Base-by-base conservation (phyloP, 208 protist genomes). In the Pavlovales sp. region DNA sequence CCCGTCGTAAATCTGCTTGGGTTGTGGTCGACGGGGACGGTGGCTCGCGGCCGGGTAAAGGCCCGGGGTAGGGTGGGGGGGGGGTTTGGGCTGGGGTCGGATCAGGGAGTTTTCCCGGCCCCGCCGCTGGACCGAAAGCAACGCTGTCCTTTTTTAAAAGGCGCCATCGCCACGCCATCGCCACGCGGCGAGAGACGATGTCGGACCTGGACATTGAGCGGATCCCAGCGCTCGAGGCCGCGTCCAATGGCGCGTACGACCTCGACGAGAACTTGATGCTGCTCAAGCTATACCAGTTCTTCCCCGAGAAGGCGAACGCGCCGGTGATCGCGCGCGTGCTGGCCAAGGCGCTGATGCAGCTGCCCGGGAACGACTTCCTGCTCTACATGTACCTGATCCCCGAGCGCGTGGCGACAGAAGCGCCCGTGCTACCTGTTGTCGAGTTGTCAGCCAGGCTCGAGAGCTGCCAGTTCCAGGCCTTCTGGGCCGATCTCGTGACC, bases 221-320 rank as follows among this genome's bases (percentile, higher is more conserved):
- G 41, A 39, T 90, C 75, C 88, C 87, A 10, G 85, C 89, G 66
- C 79, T 93, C 7, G 84, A 93, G 88, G 84, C 84, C 37, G 84
- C 84, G 46, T 40, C 75, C 18, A 39, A 91, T 71, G 76, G 77
- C 38, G 40, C 71, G n/a, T 93, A 93, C 86, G 83, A 91, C 34
- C 90, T 92, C 30, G 90, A 93, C 46, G 86, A 83, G 41, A 93
- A 93, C 84, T 80, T 88, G 18, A 89, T 86, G 18, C 47, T 92
- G 0, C 47, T 93, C n/a, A 93, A 93, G 83, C 79, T 93, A 44
- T 92, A 92, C 87, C 92, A 93, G 86, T 93, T 93, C 76, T 85
- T 92, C 38, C 89, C 92, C 47, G 46, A 87, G 22, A 39, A 81
- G 34, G 28, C 88, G 76, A 89, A 93, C 36, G 79, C 89, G 40